Conservation (phyloP, 108 stramenopile species). For the Pseudonitzschia multistriata region DNA sequence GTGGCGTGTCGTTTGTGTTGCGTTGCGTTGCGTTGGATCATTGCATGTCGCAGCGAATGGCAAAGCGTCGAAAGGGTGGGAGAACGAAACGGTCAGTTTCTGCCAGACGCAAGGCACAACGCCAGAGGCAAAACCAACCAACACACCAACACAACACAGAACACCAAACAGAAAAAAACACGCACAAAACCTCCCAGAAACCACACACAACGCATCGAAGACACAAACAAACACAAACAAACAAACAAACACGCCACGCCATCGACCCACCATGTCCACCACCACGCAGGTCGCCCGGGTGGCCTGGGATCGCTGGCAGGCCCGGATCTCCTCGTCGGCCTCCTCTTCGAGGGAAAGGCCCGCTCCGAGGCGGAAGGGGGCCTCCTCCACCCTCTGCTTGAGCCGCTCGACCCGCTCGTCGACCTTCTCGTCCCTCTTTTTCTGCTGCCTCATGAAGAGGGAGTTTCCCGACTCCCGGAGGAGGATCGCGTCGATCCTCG, state of each 20-base stretch:
- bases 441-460: conserved; percentile 67
- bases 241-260: background rate
- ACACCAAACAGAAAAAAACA: too few relatives aligned
- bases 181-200: too few relatives aligned
- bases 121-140: too few relatives aligned
- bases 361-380: background rate
- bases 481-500: conserved; percentile 70
- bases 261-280: conserved; percentile 73
- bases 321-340: conserved; percentile 24
- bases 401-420: conserved; percentile 51
- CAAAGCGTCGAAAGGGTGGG: too few relatives aligned
- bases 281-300: conserved; percentile 75
- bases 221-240: background rate
- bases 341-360: conserved; percentile 19
- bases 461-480: conserved; percentile 74
- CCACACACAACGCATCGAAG: background rate
- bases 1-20: too few relatives aligned
- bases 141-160: too few relatives aligned
- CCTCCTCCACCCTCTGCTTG: conserved; percentile 16
- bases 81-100: too few relatives aligned
- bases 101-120: too few relatives aligned
- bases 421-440: conserved; percentile 59
- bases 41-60: too few relatives aligned
- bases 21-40: too few relatives aligned
- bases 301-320: conserved; percentile 19